Base-by-base conservation (phyloP, 768 basidiomycete genomes). In the Hirschioporus abietinus region DNA sequence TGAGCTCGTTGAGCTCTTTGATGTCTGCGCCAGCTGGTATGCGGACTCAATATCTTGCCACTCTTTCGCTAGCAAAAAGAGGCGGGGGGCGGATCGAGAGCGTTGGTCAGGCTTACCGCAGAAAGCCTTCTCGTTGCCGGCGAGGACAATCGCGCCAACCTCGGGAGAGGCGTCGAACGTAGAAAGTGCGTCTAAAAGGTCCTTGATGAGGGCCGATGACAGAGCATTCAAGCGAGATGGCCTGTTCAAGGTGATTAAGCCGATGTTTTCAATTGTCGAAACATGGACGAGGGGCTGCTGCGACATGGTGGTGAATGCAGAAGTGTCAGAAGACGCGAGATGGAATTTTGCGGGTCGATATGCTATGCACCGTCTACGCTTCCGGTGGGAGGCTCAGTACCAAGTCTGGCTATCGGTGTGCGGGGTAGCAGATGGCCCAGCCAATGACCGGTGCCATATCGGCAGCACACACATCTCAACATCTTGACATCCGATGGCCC, bases 1-100 rank as follows among this genome's bases (percentile, higher is more conserved):
- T 26, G 59, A 69, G 73, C 27, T 78, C 78, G 74, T 78, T 78
- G 78, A 83, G 81, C 74, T 83, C 81, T 72, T 83, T 83, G 77
- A 83, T 82, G 70, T 83, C 82, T 2, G 82, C 82, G 0, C 82
- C 80, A 60, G 80, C 80, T 77, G 61, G 4, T 42, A 36, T 20
- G 25, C 30, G n/a, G 30, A 20, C n/a, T 69, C n/a, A 26, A 20
- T 10, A 58, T 30, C 7, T 34, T 24, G 60, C 20, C 34, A 60
- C 27, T 30, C 30, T 30, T 30, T 8, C 30, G 30, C 30, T 30
- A 30, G 30, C 30, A 30, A 30, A 30, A 30, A 30, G 30, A 30
- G 30, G 30, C 30, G 30, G 18, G 1, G 23, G 42, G 30, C 34
- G 34, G 35, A n/a, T 23, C 20, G 24, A 15, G n/a, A n/a, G n/a